Conservation (phyloP, 495 filamentous ascomycete species). For the Penicillium arizonense region DNA sequence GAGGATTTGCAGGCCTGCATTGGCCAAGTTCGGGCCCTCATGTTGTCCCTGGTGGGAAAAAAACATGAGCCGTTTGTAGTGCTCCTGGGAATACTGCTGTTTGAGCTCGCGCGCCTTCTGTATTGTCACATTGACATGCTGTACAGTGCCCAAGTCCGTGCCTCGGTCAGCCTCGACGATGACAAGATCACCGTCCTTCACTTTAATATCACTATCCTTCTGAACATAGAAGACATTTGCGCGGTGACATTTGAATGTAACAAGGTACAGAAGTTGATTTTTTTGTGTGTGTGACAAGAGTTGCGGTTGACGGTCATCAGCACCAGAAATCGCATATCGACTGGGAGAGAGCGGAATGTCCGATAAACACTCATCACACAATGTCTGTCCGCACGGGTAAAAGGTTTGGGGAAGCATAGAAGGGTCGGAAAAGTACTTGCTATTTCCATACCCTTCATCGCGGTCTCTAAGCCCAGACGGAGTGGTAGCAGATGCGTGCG, state of each 20-base stretch:
- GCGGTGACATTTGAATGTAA: constrained; percentile 91
- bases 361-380: constrained; percentile 38
- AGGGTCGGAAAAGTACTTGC: constrained; percentile 21
- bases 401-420: constrained; percentile 43
- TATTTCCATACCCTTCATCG: constrained; percentile 35
- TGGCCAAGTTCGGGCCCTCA: constrained; percentile 58
- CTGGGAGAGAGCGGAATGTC: constrained; percentile 45
- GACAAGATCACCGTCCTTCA: constrained; percentile 87
- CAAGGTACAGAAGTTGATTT: constrained; percentile 84
- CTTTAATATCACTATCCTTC: constrained; percentile 86
- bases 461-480: constrained; percentile 33
- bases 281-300: constrained; percentile 65
- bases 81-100: constrained; percentile 84
- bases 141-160: constrained; percentile 89
- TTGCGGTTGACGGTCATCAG: constrained; percentile 56
- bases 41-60: no score
- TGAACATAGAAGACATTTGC: constrained; percentile 96
- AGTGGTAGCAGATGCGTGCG: constrained; percentile 28
- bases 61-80: constrained; percentile 96
- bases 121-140: constrained; percentile 77
- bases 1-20: constrained; percentile 50
- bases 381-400: constrained; percentile 44
- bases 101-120: constrained; percentile 82
- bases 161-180: constrained; percentile 97
- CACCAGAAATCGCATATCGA: constrained; percentile 51